Base-by-base conservation (phyloP, 345 rosid genomes). In the Euphorbia peplus region DNA sequence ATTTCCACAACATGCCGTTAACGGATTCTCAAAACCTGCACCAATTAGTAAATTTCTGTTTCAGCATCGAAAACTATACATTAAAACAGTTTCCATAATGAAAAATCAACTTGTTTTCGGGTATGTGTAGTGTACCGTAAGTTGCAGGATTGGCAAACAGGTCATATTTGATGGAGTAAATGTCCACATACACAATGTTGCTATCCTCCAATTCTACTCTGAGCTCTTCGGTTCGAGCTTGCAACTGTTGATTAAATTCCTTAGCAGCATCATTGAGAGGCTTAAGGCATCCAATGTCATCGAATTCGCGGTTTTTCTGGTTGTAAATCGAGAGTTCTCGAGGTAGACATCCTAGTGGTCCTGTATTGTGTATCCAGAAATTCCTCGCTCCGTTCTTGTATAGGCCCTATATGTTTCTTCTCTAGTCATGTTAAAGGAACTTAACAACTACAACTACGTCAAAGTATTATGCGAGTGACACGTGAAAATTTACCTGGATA, bases 311-410 rank as follows among this genome's bases (percentile, higher is more conserved):
- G 0, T 55, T 76, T 3, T 63, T 76, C 68, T 77, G 79, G 30
- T 70, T 73, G 55, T 64, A 32, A 15, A 69, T 69, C 0, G 88
- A 82, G 5, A 89, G 81, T 51, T 79, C 79, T 59, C 81, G 80
- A 0, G 96, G 90, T 72, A 86, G 60, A 46, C 96, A 90, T 22
- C 89, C 96, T 44, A 87, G 68, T 42, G 96, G 96, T 16, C 96
- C 92, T 0, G 87, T 84, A 48, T 80, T 86, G 48, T 90, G 90
- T 51, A 90, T 70, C 88, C 90, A 87, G 66, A 90, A 86, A 16
- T 87, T 90, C 50, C 72, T 87, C 64, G 90, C 92, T 54, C 96
- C 92, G 22, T 68, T 68, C 25, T 68, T 28, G 76, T 84, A 72
- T 50, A 86, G 71, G 19, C 55, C 71, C 96, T 87, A 6, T 51